These are phyloP conservation scores for Diospyros lotus DNA, from an alignment of 148 eudicot species.

Conservation along the genomic window DNA sequence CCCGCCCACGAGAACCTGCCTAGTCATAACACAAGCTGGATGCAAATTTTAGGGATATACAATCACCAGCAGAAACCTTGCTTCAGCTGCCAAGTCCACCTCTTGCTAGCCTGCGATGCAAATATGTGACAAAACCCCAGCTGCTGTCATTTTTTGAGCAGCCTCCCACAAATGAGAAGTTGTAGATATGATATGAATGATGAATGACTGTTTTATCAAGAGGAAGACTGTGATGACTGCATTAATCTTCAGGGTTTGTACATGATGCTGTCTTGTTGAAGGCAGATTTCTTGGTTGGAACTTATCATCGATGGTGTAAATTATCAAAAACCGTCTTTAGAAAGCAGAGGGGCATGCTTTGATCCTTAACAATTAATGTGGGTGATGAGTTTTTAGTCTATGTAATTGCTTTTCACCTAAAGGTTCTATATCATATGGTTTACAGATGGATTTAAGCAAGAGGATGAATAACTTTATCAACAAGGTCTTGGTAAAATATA, in stretches of 20 bases:
- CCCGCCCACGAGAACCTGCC: constrained; percentile 43
- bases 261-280: background rate
- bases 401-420: too few relatives aligned
- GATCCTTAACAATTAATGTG: too few relatives aligned
- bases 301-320: too few relatives aligned
- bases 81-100: background rate
- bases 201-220: constrained; percentile 5
- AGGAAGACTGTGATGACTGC: background rate
- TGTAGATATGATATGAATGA: background rate
- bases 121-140: background rate
- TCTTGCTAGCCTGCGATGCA: background rate
- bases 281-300: background rate
- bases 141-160: constrained; percentile 23
- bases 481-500: too few relatives aligned
- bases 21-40: constrained; percentile 10
- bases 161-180: constrained; percentile 10
- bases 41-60: background rate
- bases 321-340: too few relatives aligned
- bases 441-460: too few relatives aligned
- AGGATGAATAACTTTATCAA: too few relatives aligned
- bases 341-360: too few relatives aligned
- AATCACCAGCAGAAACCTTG: constrained; percentile 3
- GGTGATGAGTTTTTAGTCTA: too few relatives aligned
- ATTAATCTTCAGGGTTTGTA: constrained; percentile 7
- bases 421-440: too few relatives aligned